phyloP scores from a whole-genome alignment of 1,139 yeast genomes.

The Debaryomycetaceae sp. region DNA sequence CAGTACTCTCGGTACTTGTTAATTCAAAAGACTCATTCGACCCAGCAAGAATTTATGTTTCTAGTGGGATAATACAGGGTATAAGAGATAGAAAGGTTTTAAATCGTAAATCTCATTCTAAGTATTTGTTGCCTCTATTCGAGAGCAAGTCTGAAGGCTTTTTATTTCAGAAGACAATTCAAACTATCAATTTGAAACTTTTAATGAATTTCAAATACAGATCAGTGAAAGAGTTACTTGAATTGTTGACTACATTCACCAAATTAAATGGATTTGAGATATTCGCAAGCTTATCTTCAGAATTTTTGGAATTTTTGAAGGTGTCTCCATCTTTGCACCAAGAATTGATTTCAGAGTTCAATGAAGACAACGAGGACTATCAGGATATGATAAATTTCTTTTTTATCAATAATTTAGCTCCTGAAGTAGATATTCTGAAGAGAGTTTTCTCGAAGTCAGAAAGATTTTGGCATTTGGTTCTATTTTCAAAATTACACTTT shows the following conservation, averaged over 20 bases:
- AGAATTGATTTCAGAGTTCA: background rate
- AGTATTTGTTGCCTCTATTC: conserved; percentile 42
- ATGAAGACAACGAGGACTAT: conserved; percentile 3
- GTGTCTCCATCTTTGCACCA: conserved; percentile 2
- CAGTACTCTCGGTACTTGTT: conserved; percentile 46
- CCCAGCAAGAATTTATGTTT: conserved; percentile 64
- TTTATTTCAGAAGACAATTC: conserved; percentile 48
- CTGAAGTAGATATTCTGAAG: background rate
- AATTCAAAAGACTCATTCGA: conserved; percentile 57
- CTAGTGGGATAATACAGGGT: conserved; percentile 57
- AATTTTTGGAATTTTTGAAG: conserved; percentile 17
- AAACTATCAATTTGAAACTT: conserved; percentile 48
- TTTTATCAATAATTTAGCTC: background rate
- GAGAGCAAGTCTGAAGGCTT: conserved; percentile 59
- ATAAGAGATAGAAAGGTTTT: conserved; percentile 28
- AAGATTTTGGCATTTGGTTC: conserved; percentile 18
- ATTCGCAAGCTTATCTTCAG: conserved; percentile 18
- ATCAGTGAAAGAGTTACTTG: conserved; percentile 22
- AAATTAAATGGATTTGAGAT: conserved; percentile 38
- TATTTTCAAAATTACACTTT: conserved; percentile 7
- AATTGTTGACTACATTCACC: conserved; percentile 36
- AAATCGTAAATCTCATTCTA: conserved; percentile 27
- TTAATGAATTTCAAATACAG: conserved; percentile 30
- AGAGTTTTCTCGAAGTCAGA: background rate
- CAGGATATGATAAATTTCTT: background rate